Base-by-base conservation (phyloP, 2,329 filamentous ascomycete species). In the Hirsutella minnesotensis region DNA sequence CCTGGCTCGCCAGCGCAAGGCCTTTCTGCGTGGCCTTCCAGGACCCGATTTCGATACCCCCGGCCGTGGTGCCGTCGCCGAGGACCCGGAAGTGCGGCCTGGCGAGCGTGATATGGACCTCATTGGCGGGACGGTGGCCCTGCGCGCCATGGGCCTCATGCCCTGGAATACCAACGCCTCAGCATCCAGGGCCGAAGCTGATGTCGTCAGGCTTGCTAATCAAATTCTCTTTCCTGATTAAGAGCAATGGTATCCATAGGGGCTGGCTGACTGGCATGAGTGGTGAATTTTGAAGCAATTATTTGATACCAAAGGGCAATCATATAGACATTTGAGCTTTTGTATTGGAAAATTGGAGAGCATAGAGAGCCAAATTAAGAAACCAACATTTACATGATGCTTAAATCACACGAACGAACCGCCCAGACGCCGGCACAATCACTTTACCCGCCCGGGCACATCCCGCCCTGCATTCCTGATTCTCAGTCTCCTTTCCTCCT, bases 101-200 rank as follows among this genome's bases (percentile, higher is more conserved):
- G 67, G 66, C 18, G 70, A 73, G 53, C 66, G 64, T 30, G 72
- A 74, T 43, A 73, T 77, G 47, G 65, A 63, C 12, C 64, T 66
- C 36, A 64, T 70, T 2, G 72, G 72, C 10, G 72, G 72, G 2
- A 60, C 66, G 2, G 67, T 68, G 8, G 73, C 63, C 0, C 54
- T 78, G 42, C 66, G 69, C 48, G 73, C 73, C n/a, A 78, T 79
- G 73, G 75, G 75, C 0, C 59, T 79, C 1, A 66, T 66, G 31
- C 70, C 69, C 3, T 77, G 72, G 66, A 66, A 66, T 48, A 47
- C 13, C 3, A 9, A 62, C 40, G 27, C 27, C 27, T 8, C 27
- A 13, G 27, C 8, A 13, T 13, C 60, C 9, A 56, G 63, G 21
- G 68, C 68, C 3, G 70, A 75, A 56, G 65, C 66, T 3, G 72